These are phyloP conservation scores for Ogataea methanolica DNA, from an alignment of 805 yeast genomes.

Conservation along the genomic window DNA sequence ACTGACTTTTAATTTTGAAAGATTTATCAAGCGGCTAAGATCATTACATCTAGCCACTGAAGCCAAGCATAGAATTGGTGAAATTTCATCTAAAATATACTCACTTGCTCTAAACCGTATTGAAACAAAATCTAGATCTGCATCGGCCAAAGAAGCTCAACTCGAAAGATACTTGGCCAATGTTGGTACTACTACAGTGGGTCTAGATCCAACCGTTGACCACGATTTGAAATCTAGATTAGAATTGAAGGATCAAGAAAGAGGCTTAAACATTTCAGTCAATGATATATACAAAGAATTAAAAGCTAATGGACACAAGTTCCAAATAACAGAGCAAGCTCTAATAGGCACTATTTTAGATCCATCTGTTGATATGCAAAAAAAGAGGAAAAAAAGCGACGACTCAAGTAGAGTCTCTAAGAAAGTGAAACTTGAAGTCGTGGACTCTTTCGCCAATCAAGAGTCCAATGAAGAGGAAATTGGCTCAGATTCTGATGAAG, in stretches of 20 bases:
- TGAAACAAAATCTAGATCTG: slow-evolving; percentile 50
- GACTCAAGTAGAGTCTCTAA: slow-evolving; percentile 6
- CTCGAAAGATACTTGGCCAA: slow-evolving; percentile 26
- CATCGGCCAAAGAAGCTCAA: slow-evolving; percentile 14
- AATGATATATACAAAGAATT: slow-evolving; percentile 35
- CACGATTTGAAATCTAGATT: slow-evolving; percentile 22
- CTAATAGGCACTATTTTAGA: slow-evolving; percentile 30
- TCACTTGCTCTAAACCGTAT: slow-evolving; percentile 48
- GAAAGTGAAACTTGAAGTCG: slow-evolving; percentile 27
- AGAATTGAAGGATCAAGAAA: slow-evolving; percentile 33
- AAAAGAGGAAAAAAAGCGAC: slow-evolving; percentile 9
- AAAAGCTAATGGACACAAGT: slow-evolving; percentile 27
- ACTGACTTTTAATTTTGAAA: slow-evolving; percentile 56
- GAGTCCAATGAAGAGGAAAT: slow-evolving; percentile 20
- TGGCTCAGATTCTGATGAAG: slow-evolving; percentile 26
- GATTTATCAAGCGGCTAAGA: slow-evolving; percentile 66
- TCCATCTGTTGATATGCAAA: slow-evolving; percentile 28
- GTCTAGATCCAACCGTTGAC: slow-evolving; percentile 27
- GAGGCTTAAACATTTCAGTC: slow-evolving; percentile 35
- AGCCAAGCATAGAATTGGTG: slow-evolving; percentile 66
- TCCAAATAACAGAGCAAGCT: slow-evolving; percentile 33
- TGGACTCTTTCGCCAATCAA: slow-evolving; percentile 26
- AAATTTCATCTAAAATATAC: slow-evolving; percentile 61
- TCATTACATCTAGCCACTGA: slow-evolving; percentile 57
- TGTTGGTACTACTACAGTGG: slow-evolving; percentile 29